phyloP scores from a whole-genome alignment of 768 basidiomycete genomes.

The Podaxis sp. region DNA sequence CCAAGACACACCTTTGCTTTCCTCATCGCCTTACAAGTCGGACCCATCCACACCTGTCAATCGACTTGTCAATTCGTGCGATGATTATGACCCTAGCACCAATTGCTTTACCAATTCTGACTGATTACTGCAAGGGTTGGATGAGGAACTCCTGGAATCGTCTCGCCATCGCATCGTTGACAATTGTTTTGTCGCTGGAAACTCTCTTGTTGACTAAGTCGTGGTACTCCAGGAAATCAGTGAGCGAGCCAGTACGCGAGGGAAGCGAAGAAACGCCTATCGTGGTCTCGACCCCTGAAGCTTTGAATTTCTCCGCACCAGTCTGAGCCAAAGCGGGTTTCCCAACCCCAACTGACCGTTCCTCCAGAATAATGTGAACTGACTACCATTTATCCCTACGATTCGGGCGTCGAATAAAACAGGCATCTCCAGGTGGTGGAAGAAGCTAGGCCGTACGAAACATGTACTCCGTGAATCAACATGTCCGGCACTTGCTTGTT shows the following conservation, averaged over 20 bases:
- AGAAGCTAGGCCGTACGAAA: too few relatives aligned
- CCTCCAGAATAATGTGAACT: neutral
- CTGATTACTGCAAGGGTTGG: neutral
- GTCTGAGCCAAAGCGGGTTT: neutral
- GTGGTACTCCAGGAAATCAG: neutral
- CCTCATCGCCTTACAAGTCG: slow-evolving; percentile 84
- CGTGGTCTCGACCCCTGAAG: neutral
- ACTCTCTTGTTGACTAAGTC: neutral
- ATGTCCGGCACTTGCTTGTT: too few relatives aligned
- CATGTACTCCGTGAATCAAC: too few relatives aligned
- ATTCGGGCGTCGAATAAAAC: too few relatives aligned
- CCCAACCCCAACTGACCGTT: neutral
- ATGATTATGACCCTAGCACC: neutral
- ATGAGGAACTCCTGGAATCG: neutral
- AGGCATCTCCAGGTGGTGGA: too few relatives aligned
- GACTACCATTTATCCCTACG: too few relatives aligned
- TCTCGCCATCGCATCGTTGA: neutral
- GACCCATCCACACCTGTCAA: slow-evolving; percentile 72
- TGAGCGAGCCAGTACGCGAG: neutral
- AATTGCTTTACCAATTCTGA: neutral
- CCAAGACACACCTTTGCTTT: slow-evolving; percentile 71
- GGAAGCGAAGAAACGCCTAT: neutral
- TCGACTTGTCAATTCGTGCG: neutral
- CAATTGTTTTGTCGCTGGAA: neutral
- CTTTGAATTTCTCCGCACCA: neutral